Percentiles rank a stretch among this genome's conserved stretches.
Conservation (phyloP, 108 stramenopile species). For the Mayamaea pseudoterrestris region DNA sequence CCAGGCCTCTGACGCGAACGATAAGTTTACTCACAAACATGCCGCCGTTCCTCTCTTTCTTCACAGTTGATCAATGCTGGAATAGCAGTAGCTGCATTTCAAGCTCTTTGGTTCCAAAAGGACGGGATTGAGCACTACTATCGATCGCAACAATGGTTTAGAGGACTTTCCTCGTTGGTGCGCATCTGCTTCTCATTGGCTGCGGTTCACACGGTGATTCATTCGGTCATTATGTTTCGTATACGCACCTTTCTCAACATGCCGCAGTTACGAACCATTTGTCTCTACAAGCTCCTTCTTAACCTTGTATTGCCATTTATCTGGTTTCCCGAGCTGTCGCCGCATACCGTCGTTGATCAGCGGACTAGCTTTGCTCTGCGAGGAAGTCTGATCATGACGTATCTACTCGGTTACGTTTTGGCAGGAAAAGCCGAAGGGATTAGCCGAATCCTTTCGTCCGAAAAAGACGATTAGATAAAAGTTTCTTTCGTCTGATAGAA, state of each 20-base stretch:
- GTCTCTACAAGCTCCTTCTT: constrained; percentile 1
- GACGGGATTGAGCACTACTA: too few species aligned
- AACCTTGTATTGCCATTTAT: not conserved
- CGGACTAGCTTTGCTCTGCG: not conserved
- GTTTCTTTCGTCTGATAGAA: too few species aligned
- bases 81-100: not conserved
- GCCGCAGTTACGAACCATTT: constrained; percentile 5
- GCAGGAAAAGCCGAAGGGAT: constrained; percentile 8
- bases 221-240: constrained; percentile 2
- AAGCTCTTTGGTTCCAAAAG: not conserved
- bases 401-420: constrained; percentile 1
- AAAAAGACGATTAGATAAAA: constrained; percentile 1
- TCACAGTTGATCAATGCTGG: not conserved
- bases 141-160: too few species aligned
- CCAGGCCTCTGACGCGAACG: too few species aligned
- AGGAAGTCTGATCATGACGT: not conserved
- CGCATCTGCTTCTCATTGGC: too few species aligned
- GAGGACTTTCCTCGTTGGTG: too few species aligned
- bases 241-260: constrained; percentile 4
- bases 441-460: constrained; percentile 3
- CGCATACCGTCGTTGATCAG: not conserved
- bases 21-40: too few species aligned
- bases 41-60: too few species aligned
- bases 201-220: not conserved
- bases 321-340: not conserved